Conservation (phyloP, 164 flowering plant genomes). For the Vitis labrusca region DNA sequence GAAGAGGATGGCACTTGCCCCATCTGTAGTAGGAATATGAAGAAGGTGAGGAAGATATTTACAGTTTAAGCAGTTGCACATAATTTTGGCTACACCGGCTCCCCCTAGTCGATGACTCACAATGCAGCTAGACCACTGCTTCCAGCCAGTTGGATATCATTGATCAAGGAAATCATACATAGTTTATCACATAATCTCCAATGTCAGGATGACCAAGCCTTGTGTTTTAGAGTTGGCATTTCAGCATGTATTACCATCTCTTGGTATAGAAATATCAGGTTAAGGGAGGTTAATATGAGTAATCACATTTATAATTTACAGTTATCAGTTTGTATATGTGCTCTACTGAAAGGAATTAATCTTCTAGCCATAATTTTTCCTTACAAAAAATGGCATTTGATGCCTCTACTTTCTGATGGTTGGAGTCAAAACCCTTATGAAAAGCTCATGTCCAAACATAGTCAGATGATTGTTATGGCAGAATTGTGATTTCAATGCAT, state of each 20-base stretch:
- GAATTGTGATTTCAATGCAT: no score
- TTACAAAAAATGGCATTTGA: no score
- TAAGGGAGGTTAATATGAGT: not conserved
- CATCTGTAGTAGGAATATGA: slow-evolving; percentile 51
- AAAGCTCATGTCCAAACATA: no score
- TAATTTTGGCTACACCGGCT: not conserved
- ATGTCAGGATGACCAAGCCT: not conserved
- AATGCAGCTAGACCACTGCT: not conserved
- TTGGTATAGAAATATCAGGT: not conserved
- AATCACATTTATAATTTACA: no score
- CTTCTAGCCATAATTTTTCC: no score
- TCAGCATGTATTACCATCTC: not conserved
- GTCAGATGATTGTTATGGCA: no score
- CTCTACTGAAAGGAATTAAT: no score
- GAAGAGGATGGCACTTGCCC: slow-evolving; percentile 59
- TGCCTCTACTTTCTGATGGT: no score
- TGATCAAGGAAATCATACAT: not conserved
- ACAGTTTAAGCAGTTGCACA: slow-evolving; percentile 34
- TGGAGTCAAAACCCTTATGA: no score
- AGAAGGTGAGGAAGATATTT: slow-evolving; percentile 56
- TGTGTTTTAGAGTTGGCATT: not conserved
- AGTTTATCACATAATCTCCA: no score
- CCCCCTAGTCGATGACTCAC: not conserved
- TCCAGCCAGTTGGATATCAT: not conserved
- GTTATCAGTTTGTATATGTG: no score